Percentiles rank a stretch among this genome's conserved stretches.
Conservation (phyloP, 2,329 filamentous ascomycete genomes). For the Fusarium sp. region DNA sequence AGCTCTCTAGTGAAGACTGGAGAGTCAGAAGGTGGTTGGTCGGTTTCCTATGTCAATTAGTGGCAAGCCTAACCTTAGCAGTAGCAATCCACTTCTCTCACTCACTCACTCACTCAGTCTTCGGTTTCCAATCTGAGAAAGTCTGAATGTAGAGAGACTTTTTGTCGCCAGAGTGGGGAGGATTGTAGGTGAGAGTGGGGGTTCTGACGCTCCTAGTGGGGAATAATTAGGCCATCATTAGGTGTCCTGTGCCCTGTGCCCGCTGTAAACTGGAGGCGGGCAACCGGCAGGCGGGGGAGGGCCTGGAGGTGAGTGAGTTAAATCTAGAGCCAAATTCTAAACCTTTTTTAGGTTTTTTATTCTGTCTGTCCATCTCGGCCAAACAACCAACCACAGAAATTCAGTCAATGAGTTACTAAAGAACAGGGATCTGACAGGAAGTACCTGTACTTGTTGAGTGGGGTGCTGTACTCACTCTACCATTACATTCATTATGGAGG, state of each 20-base stretch:
- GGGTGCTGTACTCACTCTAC: constrained; percentile 4
- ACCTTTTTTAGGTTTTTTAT: background rate
- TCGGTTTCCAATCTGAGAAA: constrained; percentile 11
- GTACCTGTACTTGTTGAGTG: constrained; percentile 30
- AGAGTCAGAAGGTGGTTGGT: constrained; percentile 36
- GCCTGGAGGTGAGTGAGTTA: constrained; percentile 8
- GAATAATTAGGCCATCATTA: constrained; percentile 6
- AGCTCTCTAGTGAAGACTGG: background rate
- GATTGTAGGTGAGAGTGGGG: constrained; percentile 26
- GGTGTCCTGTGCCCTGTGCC: background rate
- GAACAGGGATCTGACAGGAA: background rate
- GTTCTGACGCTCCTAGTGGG: constrained; percentile 14
- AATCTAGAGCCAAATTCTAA: constrained; percentile 6
- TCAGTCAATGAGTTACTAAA: background rate
- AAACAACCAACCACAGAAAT: background rate
- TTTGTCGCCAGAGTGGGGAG: constrained; percentile 36
- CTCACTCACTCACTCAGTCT: background rate
- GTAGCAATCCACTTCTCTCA: background rate
- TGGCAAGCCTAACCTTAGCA: constrained; percentile 19
- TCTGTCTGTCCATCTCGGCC: background rate
- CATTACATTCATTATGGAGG: background rate
- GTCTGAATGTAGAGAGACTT: constrained; percentile 36
- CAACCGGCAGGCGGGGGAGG: constrained; percentile 14
- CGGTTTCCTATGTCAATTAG: constrained; percentile 38
- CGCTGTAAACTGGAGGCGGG: constrained; percentile 3